phyloP scores from a whole-genome alignment of 2,329 filamentous ascomycete species.

The Cylindrodendrum hubeiense region DNA sequence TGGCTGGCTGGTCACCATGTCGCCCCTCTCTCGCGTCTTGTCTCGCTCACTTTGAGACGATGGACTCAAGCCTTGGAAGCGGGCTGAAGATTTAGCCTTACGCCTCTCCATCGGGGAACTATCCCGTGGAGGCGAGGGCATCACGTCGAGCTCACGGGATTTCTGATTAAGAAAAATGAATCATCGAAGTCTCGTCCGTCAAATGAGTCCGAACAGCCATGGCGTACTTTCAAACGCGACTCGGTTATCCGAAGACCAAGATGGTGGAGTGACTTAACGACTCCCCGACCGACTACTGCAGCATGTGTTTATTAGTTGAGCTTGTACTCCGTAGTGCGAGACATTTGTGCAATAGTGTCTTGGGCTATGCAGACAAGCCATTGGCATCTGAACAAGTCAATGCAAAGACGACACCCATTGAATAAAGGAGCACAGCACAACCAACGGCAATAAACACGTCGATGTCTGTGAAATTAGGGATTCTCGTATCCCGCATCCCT shows the following conservation, averaged over 20 bases:
- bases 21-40: conserved; percentile 8
- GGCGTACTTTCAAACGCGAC: conserved; percentile 2
- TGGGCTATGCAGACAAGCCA: neutral
- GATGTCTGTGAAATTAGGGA: neutral
- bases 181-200: neutral
- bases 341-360: conserved; percentile 19
- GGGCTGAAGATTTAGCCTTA: conserved; percentile 33
- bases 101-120: conserved; percentile 25
- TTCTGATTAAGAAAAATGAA: neutral
- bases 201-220: conserved; percentile 1
- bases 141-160: conserved; percentile 27
- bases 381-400: neutral
- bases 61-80: conserved; percentile 26
- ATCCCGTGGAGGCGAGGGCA: conserved; percentile 16
- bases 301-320: neutral
- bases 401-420: neutral
- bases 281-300: neutral
- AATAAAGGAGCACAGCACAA: neutral
- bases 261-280: conserved; percentile 1
- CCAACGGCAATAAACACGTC: neutral
- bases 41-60: conserved; percentile 26
- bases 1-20: conserved; percentile 17
- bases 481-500: neutral
- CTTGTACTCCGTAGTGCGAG: conserved; percentile 3
- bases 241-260: conserved; percentile 8